Conservation (phyloP, 2,329 filamentous ascomycete genomes). For the Colletotrichum spaethianum region DNA sequence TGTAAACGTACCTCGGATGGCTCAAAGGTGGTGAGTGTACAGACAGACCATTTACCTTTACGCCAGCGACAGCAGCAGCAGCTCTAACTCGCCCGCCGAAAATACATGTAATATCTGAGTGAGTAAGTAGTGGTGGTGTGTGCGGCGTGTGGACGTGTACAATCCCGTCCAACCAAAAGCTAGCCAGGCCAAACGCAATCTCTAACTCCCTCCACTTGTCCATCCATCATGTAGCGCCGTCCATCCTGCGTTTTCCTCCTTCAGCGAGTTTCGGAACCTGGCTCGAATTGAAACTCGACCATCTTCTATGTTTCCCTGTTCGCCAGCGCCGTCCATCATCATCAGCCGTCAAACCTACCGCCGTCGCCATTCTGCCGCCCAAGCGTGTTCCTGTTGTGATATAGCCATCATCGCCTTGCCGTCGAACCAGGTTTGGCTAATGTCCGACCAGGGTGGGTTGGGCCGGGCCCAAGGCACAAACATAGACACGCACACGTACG, state of each 20-base stretch:
- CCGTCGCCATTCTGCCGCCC: background rate
- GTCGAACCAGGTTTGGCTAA: conserved; percentile 14
- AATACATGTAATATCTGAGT: background rate
- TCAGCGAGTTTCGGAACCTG: conserved; percentile 37
- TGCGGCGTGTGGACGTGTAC: conserved; percentile 23
- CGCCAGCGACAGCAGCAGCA: background rate
- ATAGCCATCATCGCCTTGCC: conserved; percentile 21
- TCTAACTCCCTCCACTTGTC: conserved; percentile 10
- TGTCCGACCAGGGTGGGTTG: conserved; percentile 22
- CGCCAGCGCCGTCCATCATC: background rate
- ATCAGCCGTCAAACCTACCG: too few relatives aligned
- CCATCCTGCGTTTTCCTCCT: background rate
- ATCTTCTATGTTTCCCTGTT: conserved; percentile 5
- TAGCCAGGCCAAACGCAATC: conserved; percentile 17
- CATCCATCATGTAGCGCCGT: conserved; percentile 6
- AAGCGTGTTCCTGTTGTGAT: conserved; percentile 24
- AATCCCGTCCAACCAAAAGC: conserved; percentile 28
- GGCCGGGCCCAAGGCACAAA: conserved; percentile 25
- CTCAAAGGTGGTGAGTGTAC: background rate
- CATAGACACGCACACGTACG: background rate
- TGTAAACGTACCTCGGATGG: background rate
- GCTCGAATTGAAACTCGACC: conserved; percentile 36
- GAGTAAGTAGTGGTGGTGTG: conserved; percentile 1
- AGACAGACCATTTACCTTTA: background rate
- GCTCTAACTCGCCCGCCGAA: background rate